phyloP scores from a whole-genome alignment of 768 basidiomycete genomes.

The Nevesoporus exiguus region DNA sequence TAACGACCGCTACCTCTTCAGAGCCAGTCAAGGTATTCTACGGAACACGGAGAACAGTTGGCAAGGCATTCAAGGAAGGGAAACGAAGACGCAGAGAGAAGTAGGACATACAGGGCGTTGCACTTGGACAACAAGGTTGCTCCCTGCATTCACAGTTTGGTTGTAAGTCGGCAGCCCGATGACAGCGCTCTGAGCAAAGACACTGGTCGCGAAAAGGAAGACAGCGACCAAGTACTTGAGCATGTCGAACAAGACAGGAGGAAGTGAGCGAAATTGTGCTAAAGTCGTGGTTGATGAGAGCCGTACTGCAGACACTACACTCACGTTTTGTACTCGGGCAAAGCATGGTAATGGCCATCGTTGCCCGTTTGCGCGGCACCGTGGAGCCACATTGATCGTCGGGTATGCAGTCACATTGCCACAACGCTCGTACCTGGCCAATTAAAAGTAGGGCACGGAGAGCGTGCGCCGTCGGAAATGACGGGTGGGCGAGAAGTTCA shows the following conservation, averaged over 20 bases:
- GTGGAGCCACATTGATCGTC: neutral
- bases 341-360: neutral
- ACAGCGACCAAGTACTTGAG: conserved; percentile 12
- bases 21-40: conserved; percentile 39
- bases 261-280: neutral
- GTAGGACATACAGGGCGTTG: conserved; percentile 42
- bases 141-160: conserved; percentile 36
- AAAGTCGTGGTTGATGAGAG: neutral
- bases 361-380: neutral
- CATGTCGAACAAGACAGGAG: conserved; percentile 7
- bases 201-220: conserved; percentile 32
- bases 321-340: conserved; percentile 6
- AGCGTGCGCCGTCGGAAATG: neutral
- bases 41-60: neutral
- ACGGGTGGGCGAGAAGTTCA: neutral
- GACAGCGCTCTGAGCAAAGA: conserved; percentile 39
- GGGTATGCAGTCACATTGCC: conserved; percentile 1
- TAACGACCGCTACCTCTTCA: conserved; percentile 44
- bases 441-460: neutral
- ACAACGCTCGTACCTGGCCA: neutral
- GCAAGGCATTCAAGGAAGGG: neutral
- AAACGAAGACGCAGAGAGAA: neutral
- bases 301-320: neutral
- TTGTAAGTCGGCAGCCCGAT: conserved; percentile 38
- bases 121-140: conserved; percentile 41